Conservation (phyloP, 306 rosid genomes). For the Begonia masoniana region DNA sequence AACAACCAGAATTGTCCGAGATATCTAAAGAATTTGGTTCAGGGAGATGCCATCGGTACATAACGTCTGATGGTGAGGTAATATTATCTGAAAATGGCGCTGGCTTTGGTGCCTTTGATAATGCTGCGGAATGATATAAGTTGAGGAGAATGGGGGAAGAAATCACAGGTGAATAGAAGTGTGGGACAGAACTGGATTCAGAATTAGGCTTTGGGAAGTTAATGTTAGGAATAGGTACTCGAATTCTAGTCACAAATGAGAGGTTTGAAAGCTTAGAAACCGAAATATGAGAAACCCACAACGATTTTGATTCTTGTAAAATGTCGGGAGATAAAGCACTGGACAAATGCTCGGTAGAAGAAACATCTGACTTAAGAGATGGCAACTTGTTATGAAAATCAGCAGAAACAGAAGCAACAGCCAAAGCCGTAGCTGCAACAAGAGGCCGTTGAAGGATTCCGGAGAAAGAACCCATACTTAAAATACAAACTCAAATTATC, state of each 20-base stretch:
- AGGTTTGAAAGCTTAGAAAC: slow-evolving; percentile 48
- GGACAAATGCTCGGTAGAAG: slow-evolving; percentile 25
- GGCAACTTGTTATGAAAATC: slow-evolving; percentile 48
- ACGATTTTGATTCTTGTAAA: slow-evolving; percentile 20
- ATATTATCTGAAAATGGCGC: slow-evolving; percentile 14
- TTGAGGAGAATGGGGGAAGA: slow-evolving; percentile 35
- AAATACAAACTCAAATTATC: slow-evolving; percentile 15
- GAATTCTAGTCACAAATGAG: slow-evolving; percentile 41
- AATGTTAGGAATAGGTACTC: slow-evolving; percentile 45
- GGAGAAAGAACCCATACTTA: slow-evolving; percentile 56
- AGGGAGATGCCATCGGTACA: slow-evolving; percentile 94
- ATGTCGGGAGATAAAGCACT: slow-evolving; percentile 13
- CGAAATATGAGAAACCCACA: slow-evolving; percentile 40
- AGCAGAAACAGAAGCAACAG: slow-evolving; percentile 59
- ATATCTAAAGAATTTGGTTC: slow-evolving; percentile 30
- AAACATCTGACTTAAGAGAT: slow-evolving; percentile 24
- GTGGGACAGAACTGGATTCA: slow-evolving; percentile 17
- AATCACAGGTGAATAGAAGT: slow-evolving; percentile 23
- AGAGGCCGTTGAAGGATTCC: slow-evolving; percentile 82
- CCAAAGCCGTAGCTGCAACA: slow-evolving; percentile 73
- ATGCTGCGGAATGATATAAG: slow-evolving; percentile 54
- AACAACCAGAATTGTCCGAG: slow-evolving; percentile 30
- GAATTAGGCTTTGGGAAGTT: slow-evolving; percentile 29
- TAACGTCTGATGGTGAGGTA: slow-evolving; percentile 34
- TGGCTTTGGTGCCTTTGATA: slow-evolving; percentile 28